Base-by-base conservation (phyloP, 768 basidiomycete genomes). In the Trametes sanguinea region DNA sequence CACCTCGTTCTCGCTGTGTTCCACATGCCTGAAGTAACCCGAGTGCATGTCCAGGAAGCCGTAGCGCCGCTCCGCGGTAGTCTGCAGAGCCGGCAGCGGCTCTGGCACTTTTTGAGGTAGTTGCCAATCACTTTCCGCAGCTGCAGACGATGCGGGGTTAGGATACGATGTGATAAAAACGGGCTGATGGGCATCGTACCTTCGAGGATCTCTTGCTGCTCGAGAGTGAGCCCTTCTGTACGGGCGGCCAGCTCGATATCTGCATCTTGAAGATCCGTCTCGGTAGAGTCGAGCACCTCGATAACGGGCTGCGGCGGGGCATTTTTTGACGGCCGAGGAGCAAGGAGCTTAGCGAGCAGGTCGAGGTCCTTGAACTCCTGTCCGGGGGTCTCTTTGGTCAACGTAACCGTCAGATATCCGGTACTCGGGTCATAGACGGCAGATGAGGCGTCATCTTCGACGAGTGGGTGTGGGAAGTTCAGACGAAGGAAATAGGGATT, bases 401-500 rank as follows among this genome's bases (percentile, higher is more conserved):
- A 73, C 7, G 84, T 87, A 56, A 94, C 77, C 13, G 83, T 88
- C 67, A 95, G 77, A 70, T 86, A 84, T n/a, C 91, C 92, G n/a
- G 86, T 80, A 40, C 82, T 79, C 32, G 91, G 85, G 72, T 95
- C 88, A 68, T 94, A 95, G 66, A 77, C 71, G 2, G 91, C 92
- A 30, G 83, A 83, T 16, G 90, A 87, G 29, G 75, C 73, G 33
- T 83, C 81, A 60, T 93, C 90, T 66, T 90, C 89, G 43, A 88
- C 65, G 29, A 89, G 71, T 0, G 83, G 72, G 66, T 89, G 82
- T 32, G 88, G 78, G 72, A 95, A 92, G 68, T 86, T 85, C 63
- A 95, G 80, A 1, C 91, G 87, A 55, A 94, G 80, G 68, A 89
- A 94, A 71, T 94, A 95, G 2, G 92, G 92, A 61, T 89, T 90